These are phyloP conservation scores for Xylariales sp. DNA, from an alignment of 2,329 filamentous ascomycete species.

Conservation along the genomic window DNA sequence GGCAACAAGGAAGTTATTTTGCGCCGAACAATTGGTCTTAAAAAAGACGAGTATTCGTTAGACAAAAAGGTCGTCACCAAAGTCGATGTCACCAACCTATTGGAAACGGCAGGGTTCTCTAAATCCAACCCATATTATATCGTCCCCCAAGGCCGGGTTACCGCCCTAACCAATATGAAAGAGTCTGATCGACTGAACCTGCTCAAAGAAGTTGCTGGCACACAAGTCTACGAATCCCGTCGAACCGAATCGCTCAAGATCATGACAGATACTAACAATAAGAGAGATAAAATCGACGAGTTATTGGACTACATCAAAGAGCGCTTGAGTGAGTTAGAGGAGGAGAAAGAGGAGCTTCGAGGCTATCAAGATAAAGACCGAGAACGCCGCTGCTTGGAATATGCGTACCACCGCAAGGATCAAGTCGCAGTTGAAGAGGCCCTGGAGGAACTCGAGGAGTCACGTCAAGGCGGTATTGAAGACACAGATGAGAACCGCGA, in stretches of 20 bases:
- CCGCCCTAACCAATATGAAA: conserved; percentile 98
- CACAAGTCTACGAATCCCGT: conserved; percentile 94
- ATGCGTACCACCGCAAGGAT: conserved; percentile 91
- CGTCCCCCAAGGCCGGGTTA: conserved; percentile 96
- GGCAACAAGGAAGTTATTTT: conserved; percentile 91
- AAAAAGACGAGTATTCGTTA: conserved; percentile 98
- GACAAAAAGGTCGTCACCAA: conserved; percentile 98
- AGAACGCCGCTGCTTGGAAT: conserved; percentile 91
- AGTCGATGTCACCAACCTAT: conserved; percentile 90
- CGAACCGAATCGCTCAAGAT: conserved; percentile 94
- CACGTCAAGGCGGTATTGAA: conserved; percentile 83
- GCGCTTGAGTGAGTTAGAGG: conserved; percentile 87
- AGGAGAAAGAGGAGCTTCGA: conserved; percentile 95
- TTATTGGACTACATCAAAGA: conserved; percentile 92
- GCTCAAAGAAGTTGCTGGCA: conserved; percentile 97
- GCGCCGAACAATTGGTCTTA: conserved; percentile 92
- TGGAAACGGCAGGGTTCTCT: conserved; percentile 96
- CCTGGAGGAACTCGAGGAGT: conserved; percentile 84
- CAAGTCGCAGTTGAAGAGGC: conserved; percentile 81
- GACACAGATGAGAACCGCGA: conserved; percentile 84
- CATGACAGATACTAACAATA: conserved; percentile 96
- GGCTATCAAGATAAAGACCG: conserved; percentile 95
- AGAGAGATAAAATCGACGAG: conserved; percentile 93
- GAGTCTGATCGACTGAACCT: conserved; percentile 89
- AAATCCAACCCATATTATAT: conserved; percentile 99